Evolutionary conservation across 1,284 basidiomycete species (phyloP).

Genomic region (Phellopilus nigrolimitatus): DNA sequence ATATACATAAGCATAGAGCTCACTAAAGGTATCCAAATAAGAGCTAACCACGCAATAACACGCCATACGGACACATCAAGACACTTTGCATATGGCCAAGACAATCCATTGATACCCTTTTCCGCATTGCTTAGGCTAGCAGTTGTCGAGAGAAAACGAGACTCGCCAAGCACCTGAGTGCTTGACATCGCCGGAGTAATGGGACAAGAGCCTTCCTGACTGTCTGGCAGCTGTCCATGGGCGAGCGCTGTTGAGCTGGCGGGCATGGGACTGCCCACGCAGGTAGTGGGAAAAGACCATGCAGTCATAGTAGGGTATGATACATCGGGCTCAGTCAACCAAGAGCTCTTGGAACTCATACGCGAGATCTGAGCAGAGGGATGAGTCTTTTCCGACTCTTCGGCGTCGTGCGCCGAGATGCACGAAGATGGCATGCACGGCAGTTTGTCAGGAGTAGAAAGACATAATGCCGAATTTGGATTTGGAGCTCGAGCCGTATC

Average conservation of each 20-base stretch:
- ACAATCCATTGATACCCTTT: background rate
- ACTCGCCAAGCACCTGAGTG: constrained; percentile 59
- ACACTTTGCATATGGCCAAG: constrained; percentile 31
- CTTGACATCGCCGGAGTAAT: constrained; percentile 49
- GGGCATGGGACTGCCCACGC: constrained; percentile 30
- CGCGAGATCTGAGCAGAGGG: constrained; percentile 42
- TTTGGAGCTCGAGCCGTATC: too few relatives aligned
- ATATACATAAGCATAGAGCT: constrained; percentile 28
- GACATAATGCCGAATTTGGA: too few relatives aligned
- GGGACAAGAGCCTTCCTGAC: constrained; percentile 35
- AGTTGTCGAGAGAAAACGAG: constrained; percentile 43
- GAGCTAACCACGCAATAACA: constrained; percentile 54
- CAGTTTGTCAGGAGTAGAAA: too few relatives aligned
- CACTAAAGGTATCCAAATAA: constrained; percentile 64
- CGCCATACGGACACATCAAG: constrained; percentile 51
- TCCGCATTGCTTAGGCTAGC: constrained; percentile 45
- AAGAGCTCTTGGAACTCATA: constrained; percentile 60
- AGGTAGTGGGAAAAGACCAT: constrained; percentile 59
- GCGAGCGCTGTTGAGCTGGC: constrained; percentile 34
- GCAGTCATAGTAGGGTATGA: constrained; percentile 52
- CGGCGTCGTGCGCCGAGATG: too few relatives aligned
- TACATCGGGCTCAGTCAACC: constrained; percentile 60
- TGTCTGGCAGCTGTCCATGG: constrained; percentile 37
- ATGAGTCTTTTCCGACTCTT: constrained; percentile 60
- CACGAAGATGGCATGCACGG: too few relatives aligned